These are phyloP conservation scores for Pseudodiploospora longispora DNA, from an alignment of 2,329 filamentous ascomycete genomes.

Conservation along the genomic window DNA sequence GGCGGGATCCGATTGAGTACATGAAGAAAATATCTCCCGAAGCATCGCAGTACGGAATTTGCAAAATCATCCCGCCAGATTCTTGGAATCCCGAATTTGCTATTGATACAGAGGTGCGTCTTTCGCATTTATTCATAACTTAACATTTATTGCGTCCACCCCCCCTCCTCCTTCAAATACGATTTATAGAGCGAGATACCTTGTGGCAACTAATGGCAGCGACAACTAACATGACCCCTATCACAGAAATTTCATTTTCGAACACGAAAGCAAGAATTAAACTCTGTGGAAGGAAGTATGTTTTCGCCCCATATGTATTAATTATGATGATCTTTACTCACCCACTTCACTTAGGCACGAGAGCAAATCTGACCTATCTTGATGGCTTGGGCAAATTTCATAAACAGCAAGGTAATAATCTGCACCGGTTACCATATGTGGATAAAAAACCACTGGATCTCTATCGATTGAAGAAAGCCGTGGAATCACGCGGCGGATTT, in stretches of 20 bases:
- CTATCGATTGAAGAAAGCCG: conserved; percentile 93
- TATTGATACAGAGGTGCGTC: conserved; percentile 82
- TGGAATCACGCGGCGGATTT: conserved; percentile 89
- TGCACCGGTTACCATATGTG: conserved; percentile 90
- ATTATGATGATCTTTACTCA: conserved; percentile 22
- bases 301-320: conserved; percentile 13
- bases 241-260: conserved; percentile 87
- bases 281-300: conserved; percentile 95
- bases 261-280: conserved; percentile 91
- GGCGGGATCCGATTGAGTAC: conserved; percentile 88
- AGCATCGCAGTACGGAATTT: conserved; percentile 80
- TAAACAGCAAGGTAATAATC: conserved; percentile 88
- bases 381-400: conserved; percentile 94
- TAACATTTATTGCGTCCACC: too few relatives aligned
- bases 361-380: conserved; percentile 91
- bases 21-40: conserved; percentile 86
- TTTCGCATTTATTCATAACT: too few relatives aligned
- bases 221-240: conserved; percentile 11
- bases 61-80: conserved; percentile 91
- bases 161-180: too few relatives aligned
- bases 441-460: conserved; percentile 95
- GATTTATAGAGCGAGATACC: too few relatives aligned
- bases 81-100: conserved; percentile 92
- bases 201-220: background rate
- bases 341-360: conserved; percentile 56